phyloP scores from a whole-genome alignment of 108 stramenopile genomes.

The Bacterosira constricta region DNA sequence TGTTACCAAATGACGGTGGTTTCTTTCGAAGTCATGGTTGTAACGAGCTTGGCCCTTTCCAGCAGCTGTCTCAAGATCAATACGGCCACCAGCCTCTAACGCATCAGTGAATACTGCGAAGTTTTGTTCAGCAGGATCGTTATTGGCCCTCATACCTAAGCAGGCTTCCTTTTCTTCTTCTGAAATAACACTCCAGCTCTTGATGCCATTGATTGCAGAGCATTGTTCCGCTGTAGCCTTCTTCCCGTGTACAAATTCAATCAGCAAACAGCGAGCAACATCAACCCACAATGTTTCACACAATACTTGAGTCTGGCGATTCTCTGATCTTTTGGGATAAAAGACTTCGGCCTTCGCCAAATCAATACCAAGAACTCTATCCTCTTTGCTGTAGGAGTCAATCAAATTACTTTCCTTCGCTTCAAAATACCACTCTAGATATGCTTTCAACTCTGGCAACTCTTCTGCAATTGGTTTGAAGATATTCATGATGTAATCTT shows the following conservation, averaged over 20 bases:
- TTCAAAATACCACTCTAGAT: background rate
- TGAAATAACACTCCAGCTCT: background rate
- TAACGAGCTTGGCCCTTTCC: conserved; percentile 9
- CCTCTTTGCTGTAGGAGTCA: background rate
- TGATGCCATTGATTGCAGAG: background rate
- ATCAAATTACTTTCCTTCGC: conserved; percentile 1
- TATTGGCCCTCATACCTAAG: background rate
- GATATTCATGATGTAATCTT: conserved; percentile 4
- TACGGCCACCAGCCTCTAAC: conserved; percentile 1
- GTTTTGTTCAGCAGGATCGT: background rate
- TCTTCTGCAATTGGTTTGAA: background rate
- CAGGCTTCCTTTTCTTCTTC: background rate
- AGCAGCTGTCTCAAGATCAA: conserved; percentile 7
- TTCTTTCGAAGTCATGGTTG: background rate
- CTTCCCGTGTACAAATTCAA: background rate
- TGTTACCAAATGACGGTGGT: background rate
- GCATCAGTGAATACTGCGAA: conserved; percentile 10
- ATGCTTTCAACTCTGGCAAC: conserved; percentile 8
- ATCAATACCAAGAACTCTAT: conserved; percentile 3
- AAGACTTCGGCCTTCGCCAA: background rate
- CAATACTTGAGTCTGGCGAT: background rate
- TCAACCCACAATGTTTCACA: background rate
- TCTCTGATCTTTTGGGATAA: background rate
- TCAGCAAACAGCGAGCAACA: background rate
- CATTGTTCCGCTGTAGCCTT: background rate